Evolutionary conservation across 345 rosid species (phyloP).

Genomic region (Brassica juncea): DNA sequence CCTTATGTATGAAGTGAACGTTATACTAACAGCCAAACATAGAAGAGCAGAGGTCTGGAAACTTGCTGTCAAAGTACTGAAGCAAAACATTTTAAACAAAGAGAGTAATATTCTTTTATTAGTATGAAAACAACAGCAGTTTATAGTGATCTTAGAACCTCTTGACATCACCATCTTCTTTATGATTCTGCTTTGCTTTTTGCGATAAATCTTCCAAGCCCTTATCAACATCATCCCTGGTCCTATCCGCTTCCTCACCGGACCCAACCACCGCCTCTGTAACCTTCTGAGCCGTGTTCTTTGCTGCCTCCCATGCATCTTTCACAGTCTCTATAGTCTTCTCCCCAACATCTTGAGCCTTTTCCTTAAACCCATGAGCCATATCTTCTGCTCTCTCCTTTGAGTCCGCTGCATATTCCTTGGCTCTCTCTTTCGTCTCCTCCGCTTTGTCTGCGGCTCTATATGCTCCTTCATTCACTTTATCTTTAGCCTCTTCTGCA

Average conservation of each 20-base stretch:
- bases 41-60: not conserved
- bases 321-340: constrained; percentile 41
- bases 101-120: not conserved
- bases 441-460: constrained; percentile 2
- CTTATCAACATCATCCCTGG: constrained; percentile 32
- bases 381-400: constrained; percentile 33
- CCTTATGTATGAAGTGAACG: not conserved
- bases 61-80: not conserved
- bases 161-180: constrained; percentile 26
- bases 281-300: constrained; percentile 40
- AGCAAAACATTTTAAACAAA: constrained; percentile 3
- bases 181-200: constrained; percentile 10
- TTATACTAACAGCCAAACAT: not conserved
- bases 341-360: constrained; percentile 40
- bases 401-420: constrained; percentile 25
- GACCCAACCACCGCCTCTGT: constrained; percentile 41
- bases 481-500: constrained; percentile 5
- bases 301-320: constrained; percentile 39
- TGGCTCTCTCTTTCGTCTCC: constrained; percentile 18
- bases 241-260: constrained; percentile 32
- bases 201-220: constrained; percentile 31
- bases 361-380: constrained; percentile 37
- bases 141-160: constrained; percentile 15
- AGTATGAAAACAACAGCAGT: not conserved
- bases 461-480: constrained; percentile 19